These are phyloP conservation scores for Cicer cuneatum DNA, from an alignment of 306 rosid species.

Conservation along the genomic window DNA sequence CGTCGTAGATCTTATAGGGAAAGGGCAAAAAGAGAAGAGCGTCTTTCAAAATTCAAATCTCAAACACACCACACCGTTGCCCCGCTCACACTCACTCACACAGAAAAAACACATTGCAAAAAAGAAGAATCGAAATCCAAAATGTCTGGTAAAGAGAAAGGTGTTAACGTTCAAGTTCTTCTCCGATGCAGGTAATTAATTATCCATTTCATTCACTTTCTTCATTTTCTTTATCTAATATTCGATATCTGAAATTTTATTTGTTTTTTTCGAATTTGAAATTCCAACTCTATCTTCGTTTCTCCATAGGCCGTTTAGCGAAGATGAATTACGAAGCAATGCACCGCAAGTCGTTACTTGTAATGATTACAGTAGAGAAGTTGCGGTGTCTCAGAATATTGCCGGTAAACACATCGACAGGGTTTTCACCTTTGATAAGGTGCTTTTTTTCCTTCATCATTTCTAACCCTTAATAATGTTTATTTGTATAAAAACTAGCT, in stretches of 20 bases:
- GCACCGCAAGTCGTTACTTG: slow-evolving; percentile 92
- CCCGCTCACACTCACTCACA: slow-evolving; percentile 17
- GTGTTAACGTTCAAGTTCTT: slow-evolving; percentile 95
- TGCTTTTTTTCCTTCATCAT: slow-evolving; percentile 11
- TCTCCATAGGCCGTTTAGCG: slow-evolving; percentile 75
- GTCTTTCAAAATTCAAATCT: slow-evolving; percentile 73
- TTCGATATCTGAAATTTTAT: neutral
- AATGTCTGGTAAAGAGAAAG: slow-evolving; percentile 91
- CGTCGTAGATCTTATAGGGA: slow-evolving; percentile 55
- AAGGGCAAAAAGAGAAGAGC: slow-evolving; percentile 48
- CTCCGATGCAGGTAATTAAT: slow-evolving; percentile 82
- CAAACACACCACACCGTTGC: slow-evolving; percentile 40
- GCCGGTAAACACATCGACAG: slow-evolving; percentile 92
- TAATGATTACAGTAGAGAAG: slow-evolving; percentile 79
- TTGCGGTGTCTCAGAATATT: slow-evolving; percentile 82
- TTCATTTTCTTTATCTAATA: neutral
- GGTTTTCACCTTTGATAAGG: slow-evolving; percentile 94
- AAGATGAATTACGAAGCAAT: slow-evolving; percentile 84
- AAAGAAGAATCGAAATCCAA: neutral
- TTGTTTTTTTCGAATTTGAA: neutral
- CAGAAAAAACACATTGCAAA: neutral
- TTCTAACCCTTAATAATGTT: neutral
- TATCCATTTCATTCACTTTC: neutral
- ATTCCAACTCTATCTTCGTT: neutral
- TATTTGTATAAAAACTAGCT: neutral